Evolutionary conservation across 2,329 filamentous ascomycete genomes (phyloP).

Genomic region (Acephala macrosclerotiorum): DNA sequence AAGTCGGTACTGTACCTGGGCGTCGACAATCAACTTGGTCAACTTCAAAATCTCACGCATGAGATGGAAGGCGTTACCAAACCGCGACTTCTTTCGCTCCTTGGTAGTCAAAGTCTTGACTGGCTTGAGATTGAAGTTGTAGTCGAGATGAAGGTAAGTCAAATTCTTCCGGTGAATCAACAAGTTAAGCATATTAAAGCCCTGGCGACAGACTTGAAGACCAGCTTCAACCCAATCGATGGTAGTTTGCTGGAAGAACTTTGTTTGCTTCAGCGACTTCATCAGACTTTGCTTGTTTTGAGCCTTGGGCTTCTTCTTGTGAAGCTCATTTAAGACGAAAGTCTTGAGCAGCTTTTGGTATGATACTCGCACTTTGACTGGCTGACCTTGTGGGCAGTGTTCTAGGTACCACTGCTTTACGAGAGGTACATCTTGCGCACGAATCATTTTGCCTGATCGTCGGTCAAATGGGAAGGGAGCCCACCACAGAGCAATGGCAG

Average conservation of each 20-base stretch:
- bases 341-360: slow-evolving; percentile 98
- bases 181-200: slow-evolving; percentile 99
- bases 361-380: slow-evolving; percentile 96
- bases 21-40: slow-evolving; percentile 97
- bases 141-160: slow-evolving; percentile 97
- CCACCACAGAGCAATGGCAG: slow-evolving; percentile 97
- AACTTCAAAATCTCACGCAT: slow-evolving; percentile 97
- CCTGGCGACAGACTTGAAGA: slow-evolving; percentile 95
- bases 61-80: slow-evolving; percentile 97
- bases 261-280: slow-evolving; percentile 90
- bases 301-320: slow-evolving; percentile 94
- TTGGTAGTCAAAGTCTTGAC: slow-evolving; percentile 99
- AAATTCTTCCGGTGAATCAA: slow-evolving; percentile 98
- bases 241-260: slow-evolving; percentile 99
- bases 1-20: slow-evolving; percentile 95
- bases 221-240: slow-evolving; percentile 99
- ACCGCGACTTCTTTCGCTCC: slow-evolving; percentile 98
- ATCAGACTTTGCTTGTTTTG: slow-evolving; percentile 94
- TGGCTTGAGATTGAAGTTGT: slow-evolving; percentile 99
- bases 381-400: slow-evolving; percentile 88
- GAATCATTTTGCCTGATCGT: slow-evolving; percentile 92
- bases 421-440: slow-evolving; percentile 94
- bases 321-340: slow-evolving; percentile 94
- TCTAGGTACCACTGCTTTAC: slow-evolving; percentile 99
- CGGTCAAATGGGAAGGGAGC: slow-evolving; percentile 95